phyloP scores from a whole-genome alignment of 805 yeast genomes.

The Sugiyamaella mastotermitis region DNA sequence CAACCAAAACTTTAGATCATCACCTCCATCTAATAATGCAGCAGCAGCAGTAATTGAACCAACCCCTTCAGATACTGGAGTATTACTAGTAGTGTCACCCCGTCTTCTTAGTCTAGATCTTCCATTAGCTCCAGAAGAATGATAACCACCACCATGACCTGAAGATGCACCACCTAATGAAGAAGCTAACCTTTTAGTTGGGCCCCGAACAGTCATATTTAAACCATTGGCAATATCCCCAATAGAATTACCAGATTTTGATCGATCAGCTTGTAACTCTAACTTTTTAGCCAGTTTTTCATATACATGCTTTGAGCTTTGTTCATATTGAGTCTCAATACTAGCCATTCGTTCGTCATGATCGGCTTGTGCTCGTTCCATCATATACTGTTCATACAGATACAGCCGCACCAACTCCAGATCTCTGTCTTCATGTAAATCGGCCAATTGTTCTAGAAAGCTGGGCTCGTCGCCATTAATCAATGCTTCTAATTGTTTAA shows the following conservation, averaged over 20 bases:
- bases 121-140: too few species aligned
- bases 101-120: too few species aligned
- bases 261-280: conserved; percentile 12
- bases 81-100: too few species aligned
- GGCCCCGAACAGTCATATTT: too few species aligned
- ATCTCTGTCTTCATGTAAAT: conserved; percentile 19
- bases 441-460: conserved; percentile 12
- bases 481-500: conserved; percentile 8
- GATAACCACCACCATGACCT: too few species aligned
- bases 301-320: conserved; percentile 7
- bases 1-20: conserved; percentile 5
- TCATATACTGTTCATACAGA: conserved; percentile 8
- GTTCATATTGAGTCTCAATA: conserved; percentile 9
- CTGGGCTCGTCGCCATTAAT: conserved; percentile 13
- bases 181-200: too few species aligned
- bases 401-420: conserved; percentile 17
- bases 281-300: conserved; percentile 13
- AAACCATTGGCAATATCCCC: too few species aligned
- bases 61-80: too few species aligned
- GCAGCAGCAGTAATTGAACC: too few species aligned
- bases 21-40: conserved; percentile 4
- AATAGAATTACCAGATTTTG: neutral
- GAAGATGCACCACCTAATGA: too few species aligned
- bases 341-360: conserved; percentile 12
- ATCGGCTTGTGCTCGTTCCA: conserved; percentile 9